phyloP scores from a whole-genome alignment of 176 grass and related monocot genomes.

The Oryza meridionalis region DNA sequence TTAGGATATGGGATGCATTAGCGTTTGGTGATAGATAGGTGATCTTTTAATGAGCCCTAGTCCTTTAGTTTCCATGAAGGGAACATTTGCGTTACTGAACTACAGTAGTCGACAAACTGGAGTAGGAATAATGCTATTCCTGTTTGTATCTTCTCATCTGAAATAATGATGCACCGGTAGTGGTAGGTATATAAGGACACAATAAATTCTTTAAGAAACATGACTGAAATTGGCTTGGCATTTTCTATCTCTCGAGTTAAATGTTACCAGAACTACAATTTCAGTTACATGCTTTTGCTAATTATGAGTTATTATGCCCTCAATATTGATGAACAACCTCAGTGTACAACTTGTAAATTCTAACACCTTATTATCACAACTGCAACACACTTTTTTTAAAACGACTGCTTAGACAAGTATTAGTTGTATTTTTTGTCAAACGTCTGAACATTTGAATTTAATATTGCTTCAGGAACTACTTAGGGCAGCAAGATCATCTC shows the following conservation, averaged over 20 bases:
- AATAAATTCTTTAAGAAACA: slow-evolving; percentile 7
- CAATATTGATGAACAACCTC: neutral
- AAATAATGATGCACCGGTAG: neutral
- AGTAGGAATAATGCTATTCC: neutral
- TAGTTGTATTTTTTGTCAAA: neutral
- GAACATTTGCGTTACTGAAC: neutral
- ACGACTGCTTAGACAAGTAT: neutral
- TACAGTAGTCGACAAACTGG: neutral
- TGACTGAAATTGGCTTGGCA: neutral
- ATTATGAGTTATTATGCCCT: neutral
- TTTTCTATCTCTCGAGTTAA: neutral
- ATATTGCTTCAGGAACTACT: slow-evolving; percentile 51
- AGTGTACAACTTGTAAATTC: neutral
- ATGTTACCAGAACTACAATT: neutral
- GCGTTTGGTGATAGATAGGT: neutral
- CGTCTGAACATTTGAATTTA: neutral
- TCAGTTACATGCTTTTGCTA: neutral
- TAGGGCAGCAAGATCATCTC: slow-evolving; percentile 37
- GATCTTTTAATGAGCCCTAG: neutral
- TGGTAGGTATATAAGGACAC: neutral
- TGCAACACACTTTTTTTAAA: neutral
- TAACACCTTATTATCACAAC: neutral
- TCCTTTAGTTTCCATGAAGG: neutral
- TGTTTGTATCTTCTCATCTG: neutral
- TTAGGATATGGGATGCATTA: neutral